phyloP scores from a whole-genome alignment of 164 flowering plant species.

The Aristolochia contorta region DNA sequence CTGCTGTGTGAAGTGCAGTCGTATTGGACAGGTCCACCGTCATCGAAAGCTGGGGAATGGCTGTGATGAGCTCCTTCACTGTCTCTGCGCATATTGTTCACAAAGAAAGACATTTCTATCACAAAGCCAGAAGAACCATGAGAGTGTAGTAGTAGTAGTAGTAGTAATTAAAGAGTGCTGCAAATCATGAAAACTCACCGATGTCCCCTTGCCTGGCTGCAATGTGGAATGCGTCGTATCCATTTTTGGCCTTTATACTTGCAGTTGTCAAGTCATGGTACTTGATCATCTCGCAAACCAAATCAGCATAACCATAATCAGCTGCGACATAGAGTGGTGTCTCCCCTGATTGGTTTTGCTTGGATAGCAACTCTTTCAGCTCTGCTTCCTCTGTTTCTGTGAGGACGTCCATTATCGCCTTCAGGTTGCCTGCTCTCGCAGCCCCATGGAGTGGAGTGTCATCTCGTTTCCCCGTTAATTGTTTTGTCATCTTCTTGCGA shows the following conservation, averaged over 20 bases:
- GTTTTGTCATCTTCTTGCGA: conserved; percentile 71
- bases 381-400: conserved; percentile 30
- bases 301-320: conserved; percentile 72
- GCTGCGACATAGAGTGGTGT: conserved; percentile 82
- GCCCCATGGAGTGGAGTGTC: conserved; percentile 69
- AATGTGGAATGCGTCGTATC: conserved; percentile 89
- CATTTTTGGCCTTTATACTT: conserved; percentile 78
- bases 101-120: too few relatives aligned
- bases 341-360: conserved; percentile 80
- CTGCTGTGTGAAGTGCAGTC: conserved; percentile 87
- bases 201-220: conserved; percentile 93
- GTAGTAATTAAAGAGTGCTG: too few relatives aligned
- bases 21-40: conserved; percentile 81
- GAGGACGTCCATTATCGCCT: conserved; percentile 34
- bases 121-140: too few relatives aligned
- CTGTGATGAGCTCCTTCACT: conserved; percentile 53
- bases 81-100: conserved; percentile 34
- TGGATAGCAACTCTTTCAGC: conserved; percentile 39
- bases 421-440: conserved; percentile 58
- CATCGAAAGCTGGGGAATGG: conserved; percentile 71
- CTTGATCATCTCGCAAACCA: conserved; percentile 70
- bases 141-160: too few relatives aligned
- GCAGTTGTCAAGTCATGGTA: conserved; percentile 56
- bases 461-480: conserved; percentile 67
- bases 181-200: conserved; percentile 33